Evolutionary conservation across 2,329 filamentous ascomycete genomes (phyloP).

Genomic region (Aspergillus vadensis): DNA sequence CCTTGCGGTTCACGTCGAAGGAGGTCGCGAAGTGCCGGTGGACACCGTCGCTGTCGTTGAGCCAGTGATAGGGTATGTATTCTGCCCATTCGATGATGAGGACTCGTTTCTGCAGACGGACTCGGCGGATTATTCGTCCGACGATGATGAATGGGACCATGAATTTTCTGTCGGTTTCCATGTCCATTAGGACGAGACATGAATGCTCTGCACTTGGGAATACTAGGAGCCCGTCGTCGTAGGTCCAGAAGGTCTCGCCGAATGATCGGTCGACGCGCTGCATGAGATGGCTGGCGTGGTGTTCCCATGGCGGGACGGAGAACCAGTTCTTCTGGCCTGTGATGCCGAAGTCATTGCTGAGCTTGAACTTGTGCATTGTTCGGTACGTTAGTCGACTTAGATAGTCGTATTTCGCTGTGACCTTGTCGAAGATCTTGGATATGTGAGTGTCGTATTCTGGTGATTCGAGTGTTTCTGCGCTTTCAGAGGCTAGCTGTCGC

Average conservation of each 20-base stretch:
- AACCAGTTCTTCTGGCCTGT: constrained; percentile 44
- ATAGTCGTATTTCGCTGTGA: constrained; percentile 59
- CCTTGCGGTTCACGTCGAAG: constrained; percentile 50
- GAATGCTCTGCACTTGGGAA: constrained; percentile 48
- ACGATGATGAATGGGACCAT: constrained; percentile 55
- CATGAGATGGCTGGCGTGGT: constrained; percentile 40
- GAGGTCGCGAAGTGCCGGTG: constrained; percentile 63
- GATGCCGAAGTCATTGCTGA: constrained; percentile 40
- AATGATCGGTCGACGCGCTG: constrained; percentile 39
- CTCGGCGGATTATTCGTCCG: constrained; percentile 56
- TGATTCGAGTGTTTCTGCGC: background rate
- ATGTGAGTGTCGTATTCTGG: constrained; percentile 15
- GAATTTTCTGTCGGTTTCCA: constrained; percentile 48
- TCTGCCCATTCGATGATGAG: constrained; percentile 68
- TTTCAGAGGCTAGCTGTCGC: constrained; percentile 35
- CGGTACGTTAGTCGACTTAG: constrained; percentile 53
- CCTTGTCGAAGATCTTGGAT: constrained; percentile 48
- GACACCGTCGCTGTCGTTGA: constrained; percentile 55
- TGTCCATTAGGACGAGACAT: constrained; percentile 52
- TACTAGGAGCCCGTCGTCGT: constrained; percentile 59
- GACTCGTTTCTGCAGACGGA: constrained; percentile 57
- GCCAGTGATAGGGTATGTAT: constrained; percentile 52
- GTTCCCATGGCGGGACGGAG: constrained; percentile 46
- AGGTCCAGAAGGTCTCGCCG: constrained; percentile 55
- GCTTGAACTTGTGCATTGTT: constrained; percentile 48